Percentiles rank a stretch among this genome's conserved stretches.
phyloP scores from a whole-genome alignment of 768 basidiomycete species.

The Lactarius hengduanensis region DNA sequence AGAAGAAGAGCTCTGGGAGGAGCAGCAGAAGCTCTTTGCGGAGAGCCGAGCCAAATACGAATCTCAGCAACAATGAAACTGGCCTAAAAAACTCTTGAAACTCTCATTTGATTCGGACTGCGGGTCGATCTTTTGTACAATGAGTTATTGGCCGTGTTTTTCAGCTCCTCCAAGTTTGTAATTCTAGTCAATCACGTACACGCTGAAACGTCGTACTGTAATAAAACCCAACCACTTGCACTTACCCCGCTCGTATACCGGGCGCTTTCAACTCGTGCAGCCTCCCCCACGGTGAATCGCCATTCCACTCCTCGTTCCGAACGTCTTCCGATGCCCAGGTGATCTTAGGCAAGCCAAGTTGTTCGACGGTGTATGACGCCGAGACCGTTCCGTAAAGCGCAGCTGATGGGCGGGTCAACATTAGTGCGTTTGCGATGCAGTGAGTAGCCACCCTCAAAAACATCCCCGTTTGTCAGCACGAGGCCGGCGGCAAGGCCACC shows the following conservation, averaged over 20 bases:
- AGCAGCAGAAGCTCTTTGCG: conserved; percentile 93
- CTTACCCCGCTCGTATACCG: conserved; percentile 39
- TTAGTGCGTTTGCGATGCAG: conserved; percentile 5
- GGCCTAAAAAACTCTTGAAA: neutral
- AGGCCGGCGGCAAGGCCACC: conserved; percentile 82
- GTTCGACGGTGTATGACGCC: conserved; percentile 81
- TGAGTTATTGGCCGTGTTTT: conserved; percentile 21
- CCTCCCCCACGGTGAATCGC: conserved; percentile 58
- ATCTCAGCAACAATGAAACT: conserved; percentile 40
- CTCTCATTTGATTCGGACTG: conserved; percentile 15
- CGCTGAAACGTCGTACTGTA: conserved; percentile 21
- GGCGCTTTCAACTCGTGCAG: conserved; percentile 49
- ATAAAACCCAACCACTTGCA: conserved; percentile 34
- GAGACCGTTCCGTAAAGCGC: conserved; percentile 74
- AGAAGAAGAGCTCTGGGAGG: conserved; percentile 81
- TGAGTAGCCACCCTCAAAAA: conserved; percentile 51
- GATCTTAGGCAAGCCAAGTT: conserved; percentile 67
- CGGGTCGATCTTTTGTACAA: conserved; percentile 20
- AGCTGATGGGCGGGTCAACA: conserved; percentile 43
- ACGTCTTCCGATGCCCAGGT: conserved; percentile 30
- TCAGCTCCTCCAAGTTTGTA: conserved; percentile 16
- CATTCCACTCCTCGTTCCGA: conserved; percentile 59
- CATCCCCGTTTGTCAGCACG: conserved; percentile 49
- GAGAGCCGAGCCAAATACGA: conserved; percentile 80
- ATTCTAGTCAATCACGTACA: conserved; percentile 20